These are phyloP conservation scores for Debaryomyces castellii DNA, from an alignment of 805 yeast species.

Conservation along the genomic window DNA sequence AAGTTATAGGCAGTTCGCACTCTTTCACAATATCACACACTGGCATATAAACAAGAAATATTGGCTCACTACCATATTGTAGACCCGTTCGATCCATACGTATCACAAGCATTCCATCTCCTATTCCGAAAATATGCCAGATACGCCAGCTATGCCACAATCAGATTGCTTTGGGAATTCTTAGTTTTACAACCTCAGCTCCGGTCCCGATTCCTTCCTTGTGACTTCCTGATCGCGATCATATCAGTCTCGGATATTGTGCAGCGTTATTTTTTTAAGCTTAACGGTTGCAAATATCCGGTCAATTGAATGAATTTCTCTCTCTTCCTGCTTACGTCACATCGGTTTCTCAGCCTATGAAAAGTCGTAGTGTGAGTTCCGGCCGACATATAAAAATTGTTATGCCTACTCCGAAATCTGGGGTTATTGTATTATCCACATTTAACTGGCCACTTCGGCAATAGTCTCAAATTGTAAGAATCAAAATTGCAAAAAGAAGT, in stretches of 20 bases:
- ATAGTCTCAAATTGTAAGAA: slow-evolving; percentile 13
- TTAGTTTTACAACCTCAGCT: not conserved
- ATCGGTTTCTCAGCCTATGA: not conserved
- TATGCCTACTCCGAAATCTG: slow-evolving; percentile 9
- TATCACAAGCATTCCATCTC: not conserved
- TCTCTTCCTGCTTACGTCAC: not conserved
- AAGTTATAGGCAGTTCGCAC: not conserved
- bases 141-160: not conserved
- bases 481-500: not conserved
- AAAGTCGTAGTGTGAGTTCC: not conserved
- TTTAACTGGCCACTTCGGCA: slow-evolving; percentile 1
- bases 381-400: not conserved
- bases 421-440: slow-evolving; percentile 6
- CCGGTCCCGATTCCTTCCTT: not conserved
- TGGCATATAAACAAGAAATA: not conserved
- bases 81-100: no score
- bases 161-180: not conserved
- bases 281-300: slow-evolving; percentile 1
- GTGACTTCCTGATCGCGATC: not conserved
- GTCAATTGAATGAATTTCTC: not conserved
- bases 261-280: not conserved
- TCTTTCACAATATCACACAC: not conserved
- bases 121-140: not conserved
- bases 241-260: not conserved
- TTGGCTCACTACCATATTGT: no score